A percentile compares a stretch with the other conserved stretches of the same genome.
Conservation (phyloP, 2,329 filamentous ascomycete species). For the Fusarium zealandicum region DNA sequence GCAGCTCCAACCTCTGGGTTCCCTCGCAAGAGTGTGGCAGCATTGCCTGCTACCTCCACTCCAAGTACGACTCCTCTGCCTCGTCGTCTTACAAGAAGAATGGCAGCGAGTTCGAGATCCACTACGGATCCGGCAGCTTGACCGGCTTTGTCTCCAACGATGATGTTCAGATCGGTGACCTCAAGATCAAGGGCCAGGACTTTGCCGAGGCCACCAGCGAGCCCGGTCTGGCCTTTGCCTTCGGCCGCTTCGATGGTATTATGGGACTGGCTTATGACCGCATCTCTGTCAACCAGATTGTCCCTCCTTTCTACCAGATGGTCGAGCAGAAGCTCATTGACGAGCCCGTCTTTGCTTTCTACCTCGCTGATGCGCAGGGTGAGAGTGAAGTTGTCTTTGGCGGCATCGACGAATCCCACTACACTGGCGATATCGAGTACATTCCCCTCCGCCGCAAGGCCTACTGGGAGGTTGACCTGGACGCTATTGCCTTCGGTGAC, state of each 20-base stretch:
- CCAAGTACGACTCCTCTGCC: conserved; percentile 89
- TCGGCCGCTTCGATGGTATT: conserved; percentile 97
- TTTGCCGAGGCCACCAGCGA: conserved; percentile 97
- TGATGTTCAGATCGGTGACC: conserved; percentile 83
- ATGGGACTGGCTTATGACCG: conserved; percentile 92
- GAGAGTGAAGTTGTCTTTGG: conserved; percentile 91
- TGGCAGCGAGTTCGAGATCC: conserved; percentile 89
- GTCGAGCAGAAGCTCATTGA: conserved; percentile 88
- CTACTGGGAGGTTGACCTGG: conserved; percentile 99
- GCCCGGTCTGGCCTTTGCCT: conserved; percentile 96
- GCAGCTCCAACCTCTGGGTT: conserved; percentile 99
- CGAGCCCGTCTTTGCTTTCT: conserved; percentile 94
- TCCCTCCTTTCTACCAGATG: conserved; percentile 97
- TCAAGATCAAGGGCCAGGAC: conserved; percentile 86
- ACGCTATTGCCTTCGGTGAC: conserved; percentile 88
- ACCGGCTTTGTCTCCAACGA: conserved; percentile 95
- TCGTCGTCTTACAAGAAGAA: conserved; percentile 96
- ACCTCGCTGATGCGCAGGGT: conserved; percentile 77
- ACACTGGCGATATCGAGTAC: conserved; percentile 85
- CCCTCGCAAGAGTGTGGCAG: conserved; percentile 89
- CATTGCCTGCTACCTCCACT: conserved; percentile 97
- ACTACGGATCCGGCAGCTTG: conserved; percentile 93
- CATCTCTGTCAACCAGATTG: conserved; percentile 95
- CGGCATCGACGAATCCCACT: conserved; percentile 82
- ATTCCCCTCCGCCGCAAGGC: conserved; percentile 97